Base-by-base conservation (phyloP, 306 rosid species). In the Gynostemma pentaphyllum region DNA sequence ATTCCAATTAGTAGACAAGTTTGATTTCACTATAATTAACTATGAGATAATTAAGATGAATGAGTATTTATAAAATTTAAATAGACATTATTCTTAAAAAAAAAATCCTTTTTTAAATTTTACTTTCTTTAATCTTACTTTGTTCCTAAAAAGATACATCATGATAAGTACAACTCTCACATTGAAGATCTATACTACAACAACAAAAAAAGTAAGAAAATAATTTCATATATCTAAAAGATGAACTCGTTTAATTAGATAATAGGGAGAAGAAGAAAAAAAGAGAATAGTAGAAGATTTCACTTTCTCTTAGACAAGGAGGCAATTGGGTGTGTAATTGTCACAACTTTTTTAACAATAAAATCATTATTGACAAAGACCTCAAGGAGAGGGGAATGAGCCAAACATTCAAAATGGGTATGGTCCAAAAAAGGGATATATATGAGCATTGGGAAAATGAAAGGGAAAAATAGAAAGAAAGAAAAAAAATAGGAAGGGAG, bases 321-420 rank as follows among this genome's bases (percentile, higher is more conserved):
- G 49, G 9, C 19, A 39, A 36, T 19, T n/a, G n/a, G 66, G 67
- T 15, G 49, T 23, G 70, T 36, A 50, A 54, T 48, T 40, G 53
- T 27, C 16, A 68, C 34, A 54, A 68, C 56, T 66, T 47, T 66
- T 34, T 11, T 29, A 27, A 21, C 60, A 32, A 42, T 9, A 41
- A 68, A 68, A 68, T 68, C 30, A 68, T 68, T 45, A 64, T 53
- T 32, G 72, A 68, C 52, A 68, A 52, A 13, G 72, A 68, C 64
- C 18, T 68, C n/a, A 52, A 48, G 34, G 47, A 16, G 57, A 41
- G 19, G 36, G 63, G 44, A 23, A 14, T 34, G 11, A 23, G 71
- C 46, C 39, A 19, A 50, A 46, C 70, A 28, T 36, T 68, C 71
- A 24, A n/a, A n/a, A 39, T 39, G 64, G 26, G 15, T 22, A 13